These are phyloP conservation scores for Annulohypoxylon maeteangense DNA, from an alignment of 495 filamentous ascomycete species.

Conservation along the genomic window DNA sequence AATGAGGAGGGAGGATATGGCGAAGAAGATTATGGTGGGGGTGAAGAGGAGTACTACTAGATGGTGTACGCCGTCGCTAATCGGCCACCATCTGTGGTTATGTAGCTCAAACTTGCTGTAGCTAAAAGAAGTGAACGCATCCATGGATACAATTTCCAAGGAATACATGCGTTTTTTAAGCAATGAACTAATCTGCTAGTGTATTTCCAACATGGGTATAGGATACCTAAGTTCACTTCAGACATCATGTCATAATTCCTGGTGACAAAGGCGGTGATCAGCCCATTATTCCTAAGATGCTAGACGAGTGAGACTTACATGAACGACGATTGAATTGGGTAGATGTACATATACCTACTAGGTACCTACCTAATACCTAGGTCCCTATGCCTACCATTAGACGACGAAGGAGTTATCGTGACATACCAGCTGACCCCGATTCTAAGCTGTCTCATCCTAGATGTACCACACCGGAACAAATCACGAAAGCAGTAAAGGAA, in stretches of 20 bases:
- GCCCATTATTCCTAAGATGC: background rate
- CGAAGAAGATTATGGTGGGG: conserved; percentile 44
- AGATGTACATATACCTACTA: too few species aligned
- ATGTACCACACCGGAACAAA: background rate
- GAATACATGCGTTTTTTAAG: background rate
- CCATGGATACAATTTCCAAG: background rate
- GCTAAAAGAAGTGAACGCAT: too few species aligned
- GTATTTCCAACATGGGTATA: background rate
- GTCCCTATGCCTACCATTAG: too few species aligned
- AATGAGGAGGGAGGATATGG: conserved; percentile 49
- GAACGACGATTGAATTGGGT: too few species aligned
- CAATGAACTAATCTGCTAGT: background rate
- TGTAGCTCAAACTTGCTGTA: background rate
- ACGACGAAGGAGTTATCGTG: background rate
- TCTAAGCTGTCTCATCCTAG: background rate
- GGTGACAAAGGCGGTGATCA: background rate
- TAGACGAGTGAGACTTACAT: too few species aligned
- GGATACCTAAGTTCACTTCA: background rate
- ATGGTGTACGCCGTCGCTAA: background rate
- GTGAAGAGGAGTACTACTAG: conserved; percentile 3
- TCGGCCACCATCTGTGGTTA: background rate
- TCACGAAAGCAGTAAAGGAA: conserved; percentile 6
- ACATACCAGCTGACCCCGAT: background rate
- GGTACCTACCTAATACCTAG: too few species aligned
- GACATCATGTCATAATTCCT: background rate